Conservation (phyloP, 2,329 filamentous ascomycete species). For the Orbilia brochopaga region DNA sequence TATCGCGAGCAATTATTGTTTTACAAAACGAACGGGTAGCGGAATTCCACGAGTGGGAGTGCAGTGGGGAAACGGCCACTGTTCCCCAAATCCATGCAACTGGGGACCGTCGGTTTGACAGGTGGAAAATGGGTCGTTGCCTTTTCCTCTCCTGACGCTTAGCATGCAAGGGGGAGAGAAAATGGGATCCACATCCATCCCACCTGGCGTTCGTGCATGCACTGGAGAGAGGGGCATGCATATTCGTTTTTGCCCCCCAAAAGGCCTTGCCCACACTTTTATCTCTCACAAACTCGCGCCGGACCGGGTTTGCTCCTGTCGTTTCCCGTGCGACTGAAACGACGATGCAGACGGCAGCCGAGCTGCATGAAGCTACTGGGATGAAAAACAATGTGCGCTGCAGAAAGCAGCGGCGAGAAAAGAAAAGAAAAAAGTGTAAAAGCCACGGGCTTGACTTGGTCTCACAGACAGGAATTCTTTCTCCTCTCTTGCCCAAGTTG, state of each 20-base stretch:
- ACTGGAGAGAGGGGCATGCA: conserved; percentile 16
- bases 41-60: conserved; percentile 5
- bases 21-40: conserved; percentile 31
- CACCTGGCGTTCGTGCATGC: conserved; percentile 34
- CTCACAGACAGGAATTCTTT: conserved; percentile 17
- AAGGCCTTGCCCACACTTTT: conserved; percentile 14
- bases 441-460: conserved; percentile 30
- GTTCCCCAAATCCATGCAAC: conserved; percentile 35
- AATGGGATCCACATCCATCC: conserved; percentile 14
- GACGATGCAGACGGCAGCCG: conserved; percentile 29
- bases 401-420: background rate
- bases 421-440: background rate
- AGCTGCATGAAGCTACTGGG: background rate
- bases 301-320: conserved; percentile 34
- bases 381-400: background rate
- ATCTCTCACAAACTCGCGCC: conserved; percentile 16
- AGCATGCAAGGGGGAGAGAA: conserved; percentile 26
- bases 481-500: conserved; percentile 8
- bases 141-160: conserved; percentile 50
- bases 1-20: conserved; percentile 38
- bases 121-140: conserved; percentile 46
- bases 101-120: conserved; percentile 45
- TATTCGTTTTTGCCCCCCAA: conserved; percentile 10
- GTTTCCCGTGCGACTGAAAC: conserved; percentile 50
- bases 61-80: conserved; percentile 44